These are phyloP conservation scores for Castanospermum australe DNA, from an alignment of 306 rosid species.

Conservation along the genomic window DNA sequence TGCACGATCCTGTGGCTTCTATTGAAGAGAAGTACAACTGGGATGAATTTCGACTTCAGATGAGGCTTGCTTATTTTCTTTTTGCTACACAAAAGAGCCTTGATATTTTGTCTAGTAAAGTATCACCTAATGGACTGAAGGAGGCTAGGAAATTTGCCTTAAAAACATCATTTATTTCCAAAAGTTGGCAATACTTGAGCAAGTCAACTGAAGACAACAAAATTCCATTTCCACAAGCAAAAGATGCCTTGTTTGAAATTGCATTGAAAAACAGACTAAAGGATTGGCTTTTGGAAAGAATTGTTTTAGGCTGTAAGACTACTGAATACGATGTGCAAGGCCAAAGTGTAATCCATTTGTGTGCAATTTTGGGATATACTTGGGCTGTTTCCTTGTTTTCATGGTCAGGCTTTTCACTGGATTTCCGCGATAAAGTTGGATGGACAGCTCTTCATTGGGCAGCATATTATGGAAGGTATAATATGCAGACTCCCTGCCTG, in stretches of 20 bases:
- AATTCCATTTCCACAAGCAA: slow-evolving; percentile 61
- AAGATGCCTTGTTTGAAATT: slow-evolving; percentile 58
- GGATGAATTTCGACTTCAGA: slow-evolving; percentile 65
- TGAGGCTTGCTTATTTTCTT: slow-evolving; percentile 74
- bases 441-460: slow-evolving; percentile 99
- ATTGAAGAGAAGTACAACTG: slow-evolving; percentile 48
- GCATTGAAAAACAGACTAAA: slow-evolving; percentile 67
- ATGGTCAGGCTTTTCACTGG: slow-evolving; percentile 82
- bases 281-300: slow-evolving; percentile 88
- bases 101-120: slow-evolving; percentile 54
- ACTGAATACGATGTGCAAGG: slow-evolving; percentile 72
- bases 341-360: slow-evolving; percentile 91
- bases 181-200: slow-evolving; percentile 56
- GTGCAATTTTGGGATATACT: slow-evolving; percentile 80
- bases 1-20: slow-evolving; percentile 42
- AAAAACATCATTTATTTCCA: slow-evolving; percentile 57
- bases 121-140: slow-evolving; percentile 46
- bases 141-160: slow-evolving; percentile 67
- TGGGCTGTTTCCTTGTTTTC: slow-evolving; percentile 82
- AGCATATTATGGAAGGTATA: slow-evolving; percentile 79
- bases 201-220: slow-evolving; percentile 53
- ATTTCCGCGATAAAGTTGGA: slow-evolving; percentile 89
- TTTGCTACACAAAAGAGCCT: slow-evolving; percentile 66
- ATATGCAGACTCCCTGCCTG: neutral
- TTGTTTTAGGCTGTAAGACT: slow-evolving; percentile 57